A percentile compares a stretch with the other conserved stretches of the same genome.
Conservation (phyloP, 495 filamentous ascomycete genomes). For the Penicillium manginii region DNA sequence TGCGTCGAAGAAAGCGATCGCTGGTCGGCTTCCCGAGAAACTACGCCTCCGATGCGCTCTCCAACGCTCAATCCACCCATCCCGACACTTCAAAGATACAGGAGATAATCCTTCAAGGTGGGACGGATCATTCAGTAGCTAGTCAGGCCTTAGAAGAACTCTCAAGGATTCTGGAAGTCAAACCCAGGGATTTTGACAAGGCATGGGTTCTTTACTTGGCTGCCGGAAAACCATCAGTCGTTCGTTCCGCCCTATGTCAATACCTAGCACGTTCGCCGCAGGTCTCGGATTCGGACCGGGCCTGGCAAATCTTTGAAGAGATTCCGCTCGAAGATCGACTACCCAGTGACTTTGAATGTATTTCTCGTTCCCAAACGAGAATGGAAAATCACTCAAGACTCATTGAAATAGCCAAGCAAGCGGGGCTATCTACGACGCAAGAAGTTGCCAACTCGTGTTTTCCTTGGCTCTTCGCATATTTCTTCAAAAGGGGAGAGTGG, state of each 20-base stretch:
- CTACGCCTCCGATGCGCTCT: conserved; percentile 33
- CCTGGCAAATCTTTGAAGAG: conserved; percentile 44
- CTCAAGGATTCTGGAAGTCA: conserved; percentile 21
- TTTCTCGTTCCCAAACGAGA: conserved; percentile 33
- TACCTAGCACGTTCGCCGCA: conserved; percentile 42
- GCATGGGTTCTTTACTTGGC: conserved; percentile 42
- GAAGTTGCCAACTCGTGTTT: conserved; percentile 26
- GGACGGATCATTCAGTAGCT: neutral
- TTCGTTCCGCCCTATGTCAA: conserved; percentile 37
- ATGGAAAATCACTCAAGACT: conserved; percentile 21
- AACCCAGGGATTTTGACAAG: conserved; percentile 30
- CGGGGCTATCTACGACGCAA: conserved; percentile 18
- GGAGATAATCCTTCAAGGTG: neutral
- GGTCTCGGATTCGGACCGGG: conserved; percentile 41
- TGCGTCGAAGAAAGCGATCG: conserved; percentile 36
- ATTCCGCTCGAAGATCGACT: conserved; percentile 37
- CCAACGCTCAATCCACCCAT: conserved; percentile 11
- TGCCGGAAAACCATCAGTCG: conserved; percentile 31
- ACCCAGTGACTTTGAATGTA: conserved; percentile 41
- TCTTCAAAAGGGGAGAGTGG: neutral
- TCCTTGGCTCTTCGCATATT: conserved; percentile 8
- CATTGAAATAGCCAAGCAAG: conserved; percentile 35
- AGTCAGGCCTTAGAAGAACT: conserved; percentile 21
- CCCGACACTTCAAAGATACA: neutral
- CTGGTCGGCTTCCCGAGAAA: conserved; percentile 28